Percentiles rank a stretch among this genome's conserved stretches.
phyloP scores from a whole-genome alignment of 192 early-diverging fungal species.

The Coemansia sp. region DNA sequence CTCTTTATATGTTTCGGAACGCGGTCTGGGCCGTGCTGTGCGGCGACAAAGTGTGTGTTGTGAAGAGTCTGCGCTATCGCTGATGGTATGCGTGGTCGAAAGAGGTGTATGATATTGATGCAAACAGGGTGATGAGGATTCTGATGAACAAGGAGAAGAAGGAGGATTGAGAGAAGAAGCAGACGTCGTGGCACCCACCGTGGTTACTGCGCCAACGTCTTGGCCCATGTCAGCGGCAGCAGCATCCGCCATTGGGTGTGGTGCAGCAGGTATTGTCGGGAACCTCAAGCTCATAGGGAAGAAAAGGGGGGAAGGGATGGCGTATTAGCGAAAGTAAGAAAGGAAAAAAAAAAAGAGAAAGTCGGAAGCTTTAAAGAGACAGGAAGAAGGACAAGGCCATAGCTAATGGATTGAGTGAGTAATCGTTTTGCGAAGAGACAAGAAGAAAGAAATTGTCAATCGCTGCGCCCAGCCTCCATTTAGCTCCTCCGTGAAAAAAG shows the following conservation, averaged over 20 bases:
- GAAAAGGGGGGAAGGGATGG: not conserved
- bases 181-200: not conserved
- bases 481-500: no score
- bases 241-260: not conserved
- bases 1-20: not conserved
- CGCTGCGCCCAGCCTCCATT: no score
- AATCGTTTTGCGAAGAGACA: no score
- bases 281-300: not conserved
- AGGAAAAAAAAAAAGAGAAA: not conserved
- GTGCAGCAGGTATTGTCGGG: not conserved
- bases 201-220: conserved; percentile 5
- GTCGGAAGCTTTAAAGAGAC: not conserved
- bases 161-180: not conserved
- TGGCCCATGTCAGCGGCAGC: not conserved
- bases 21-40: not conserved
- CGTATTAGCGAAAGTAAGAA: not conserved
- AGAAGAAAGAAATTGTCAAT: no score
- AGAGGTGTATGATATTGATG: not conserved
- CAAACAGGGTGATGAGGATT: not conserved
- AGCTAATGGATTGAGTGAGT: no score
- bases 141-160: not conserved
- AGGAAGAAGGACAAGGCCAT: not conserved
- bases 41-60: not conserved
- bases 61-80: not conserved
- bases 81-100: not conserved